Evolutionary conservation across 208 protist genomes (phyloP), one percentile per base, ranked within the genome.

Genomic region (Acanthamoeba triangularis): DNA sequence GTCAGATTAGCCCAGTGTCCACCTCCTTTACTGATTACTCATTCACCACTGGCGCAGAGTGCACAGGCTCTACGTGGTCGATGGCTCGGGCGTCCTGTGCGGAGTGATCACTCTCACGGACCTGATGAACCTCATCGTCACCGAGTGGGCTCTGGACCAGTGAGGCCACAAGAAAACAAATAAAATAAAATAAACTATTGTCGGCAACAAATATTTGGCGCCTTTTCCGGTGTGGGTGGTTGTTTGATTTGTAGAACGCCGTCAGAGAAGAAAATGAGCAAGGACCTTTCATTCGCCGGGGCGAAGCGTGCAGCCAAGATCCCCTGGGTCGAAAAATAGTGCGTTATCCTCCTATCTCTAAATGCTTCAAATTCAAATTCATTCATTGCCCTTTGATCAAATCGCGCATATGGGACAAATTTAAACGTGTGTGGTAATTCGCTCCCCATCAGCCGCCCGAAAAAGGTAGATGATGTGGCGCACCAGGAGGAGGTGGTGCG

Each of bases 401-500:
- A 7, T 74, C 13, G 63, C 63, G 13, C 4, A 69, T 5, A 76
- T n/a, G 0, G 16, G 28, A 6, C 47, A 59, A 78, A 23, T 28
- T 23, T 52, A 23, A n/a, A 16, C 54, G n/a, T n/a, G n/a, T n/a
- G n/a, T n/a, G 11, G 25, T 49, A 61, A 61, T 28, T 28, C 25
- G 10, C 30, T 5, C 10, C 5, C 28, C 28, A n/a, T 87, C 61
- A 98, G 97, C 95, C 98, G 99, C 7, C 99, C 99, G 28, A 98
- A 98, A 78, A 98, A 97, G 3, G 93, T 99, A 2, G 97, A 98
- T 44, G 99, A 99, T 65, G 98, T 99, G 41, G 98, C 99, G 69
- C 97, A 99, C 92, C 99, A 99, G 97, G 98, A 99, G 33, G 99
- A 99, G 93, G 99, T 99, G 25, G 98, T 99, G 18, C 96, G 54